These are phyloP conservation scores for Eucalyptus cladocalyx DNA, from an alignment of 345 rosid genomes.

Conservation along the genomic window DNA sequence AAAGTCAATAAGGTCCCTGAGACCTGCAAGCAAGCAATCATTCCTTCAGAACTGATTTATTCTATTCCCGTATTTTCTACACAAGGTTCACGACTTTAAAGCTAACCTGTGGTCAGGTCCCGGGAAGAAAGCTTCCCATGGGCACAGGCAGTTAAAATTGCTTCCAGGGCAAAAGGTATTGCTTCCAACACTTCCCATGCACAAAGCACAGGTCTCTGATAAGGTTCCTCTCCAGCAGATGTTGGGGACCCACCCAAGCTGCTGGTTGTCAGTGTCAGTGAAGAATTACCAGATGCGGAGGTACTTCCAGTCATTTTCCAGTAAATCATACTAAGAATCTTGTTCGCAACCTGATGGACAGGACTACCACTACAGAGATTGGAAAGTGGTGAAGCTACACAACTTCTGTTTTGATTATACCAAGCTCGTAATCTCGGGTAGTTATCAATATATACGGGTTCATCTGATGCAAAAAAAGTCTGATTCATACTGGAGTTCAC, in stretches of 20 bases:
- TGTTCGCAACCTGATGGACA: conserved; percentile 47
- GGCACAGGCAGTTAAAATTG: conserved; percentile 63
- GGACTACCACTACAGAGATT: conserved; percentile 32
- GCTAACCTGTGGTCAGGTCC: conserved; percentile 44
- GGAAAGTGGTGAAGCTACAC: conserved; percentile 44
- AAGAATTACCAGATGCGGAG: conserved; percentile 21
- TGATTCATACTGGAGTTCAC: conserved; percentile 1
- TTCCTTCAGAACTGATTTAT: background rate
- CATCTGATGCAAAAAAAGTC: conserved; percentile 5
- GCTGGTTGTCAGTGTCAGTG: conserved; percentile 12
- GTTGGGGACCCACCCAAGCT: conserved; percentile 18
- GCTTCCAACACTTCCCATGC: conserved; percentile 76
- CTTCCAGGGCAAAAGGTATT: conserved; percentile 46
- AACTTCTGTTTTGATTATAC: conserved; percentile 50
- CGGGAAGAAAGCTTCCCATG: conserved; percentile 58
- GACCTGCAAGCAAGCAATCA: conserved; percentile 14
- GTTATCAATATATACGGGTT: conserved; percentile 30
- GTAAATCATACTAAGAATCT: conserved; percentile 47
- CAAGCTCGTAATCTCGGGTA: conserved; percentile 55
- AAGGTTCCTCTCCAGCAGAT: conserved; percentile 26
- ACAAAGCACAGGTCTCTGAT: conserved; percentile 38
- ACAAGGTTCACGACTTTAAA: background rate
- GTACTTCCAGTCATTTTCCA: conserved; percentile 23
- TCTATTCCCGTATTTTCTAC: background rate
- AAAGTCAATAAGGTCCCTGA: conserved; percentile 55